phyloP scores from a whole-genome alignment of 805 yeast genomes.

The Nadsonia fulvescens region DNA sequence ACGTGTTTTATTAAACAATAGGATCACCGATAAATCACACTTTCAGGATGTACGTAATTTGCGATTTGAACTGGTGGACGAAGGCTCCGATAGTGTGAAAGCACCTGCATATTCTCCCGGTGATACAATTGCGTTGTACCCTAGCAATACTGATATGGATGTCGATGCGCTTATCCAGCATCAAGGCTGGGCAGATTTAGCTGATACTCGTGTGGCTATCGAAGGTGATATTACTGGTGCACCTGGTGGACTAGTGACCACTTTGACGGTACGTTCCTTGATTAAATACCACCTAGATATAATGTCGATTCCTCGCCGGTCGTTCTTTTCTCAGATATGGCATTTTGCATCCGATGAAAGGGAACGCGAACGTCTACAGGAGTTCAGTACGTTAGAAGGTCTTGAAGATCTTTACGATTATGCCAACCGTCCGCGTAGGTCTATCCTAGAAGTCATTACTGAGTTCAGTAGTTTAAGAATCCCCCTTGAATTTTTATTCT shows the following conservation, averaged over 20 bases:
- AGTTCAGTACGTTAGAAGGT: slow-evolving; percentile 54
- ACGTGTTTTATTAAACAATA: slow-evolving; percentile 27
- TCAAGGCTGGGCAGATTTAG: slow-evolving; percentile 60
- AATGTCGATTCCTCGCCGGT: slow-evolving; percentile 62
- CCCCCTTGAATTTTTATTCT: slow-evolving; percentile 61
- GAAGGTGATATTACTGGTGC: slow-evolving; percentile 16
- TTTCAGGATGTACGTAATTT: slow-evolving; percentile 80
- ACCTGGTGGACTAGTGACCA: slow-evolving; percentile 31
- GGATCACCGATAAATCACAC: slow-evolving; percentile 57
- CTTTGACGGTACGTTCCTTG: slow-evolving; percentile 52
- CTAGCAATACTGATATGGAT: slow-evolving; percentile 43
- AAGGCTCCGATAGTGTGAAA: background rate
- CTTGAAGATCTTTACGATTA: slow-evolving; percentile 75
- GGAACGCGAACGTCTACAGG: slow-evolving; percentile 58
- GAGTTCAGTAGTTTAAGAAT: slow-evolving; percentile 66
- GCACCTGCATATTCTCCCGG: slow-evolving; percentile 43
- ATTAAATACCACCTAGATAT: slow-evolving; percentile 70
- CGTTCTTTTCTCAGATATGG: slow-evolving; percentile 58
- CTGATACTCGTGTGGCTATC: slow-evolving; percentile 39
- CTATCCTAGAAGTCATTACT: slow-evolving; percentile 61
- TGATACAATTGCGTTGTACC: slow-evolving; percentile 63
- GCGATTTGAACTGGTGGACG: slow-evolving; percentile 18
- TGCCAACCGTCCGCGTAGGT: slow-evolving; percentile 84
- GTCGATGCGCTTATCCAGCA: slow-evolving; percentile 47
- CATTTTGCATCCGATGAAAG: slow-evolving; percentile 61